Evolutionary conservation across 257 asterid genomes (phyloP), one percentile per base, ranked within the genome.

Genomic region (Verbena officinalis): DNA sequence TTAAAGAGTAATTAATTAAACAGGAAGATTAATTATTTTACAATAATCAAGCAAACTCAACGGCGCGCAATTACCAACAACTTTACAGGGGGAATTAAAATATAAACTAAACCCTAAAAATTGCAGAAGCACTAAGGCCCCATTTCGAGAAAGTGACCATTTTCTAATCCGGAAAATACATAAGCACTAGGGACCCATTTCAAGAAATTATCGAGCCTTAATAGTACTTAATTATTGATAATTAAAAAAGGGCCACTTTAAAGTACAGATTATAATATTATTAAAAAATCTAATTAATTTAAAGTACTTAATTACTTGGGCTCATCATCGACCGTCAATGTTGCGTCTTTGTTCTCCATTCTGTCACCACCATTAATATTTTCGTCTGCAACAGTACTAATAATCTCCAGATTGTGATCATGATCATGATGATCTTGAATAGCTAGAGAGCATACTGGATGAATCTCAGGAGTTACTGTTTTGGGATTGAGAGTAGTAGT

Each of bases 371-470:
- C 50, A 59, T 36, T 36, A 36, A 4, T 27, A 5, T 13, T 42
- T 7, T 59, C 59, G 3, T 21, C 52, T 51, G 54, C 22, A 52
- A 39, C 31, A 7, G 40, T 34, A n/a, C n/a, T n/a, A 16, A 51
- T 20, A 7, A 55, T 43, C 33, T 57, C 79, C 34, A 64, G 22
- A 13, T 9, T 58, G 1, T 74, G 64, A 40, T 56, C 44, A 48
- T 21, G 70, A 15, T 9, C 50, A 2, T 73, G 67, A 55, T 55
- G 36, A 46, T 15, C 71, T 46, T 34, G 59, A 60, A 48, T 55
- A 12, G 77, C 71, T 23, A 64, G 52, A 58, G 76, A 30, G 52
- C 72, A 65, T 48, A 66, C 40, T n/a, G 72, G 72, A 67, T 67
- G 73, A 44, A 72, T 64, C 51, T 73, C 78, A 30, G 69, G 2